Percentiles rank a stretch among this genome's conserved stretches.
phyloP scores from a whole-genome alignment of 768 basidiomycete species.

The Xerocomellus intermedius region DNA sequence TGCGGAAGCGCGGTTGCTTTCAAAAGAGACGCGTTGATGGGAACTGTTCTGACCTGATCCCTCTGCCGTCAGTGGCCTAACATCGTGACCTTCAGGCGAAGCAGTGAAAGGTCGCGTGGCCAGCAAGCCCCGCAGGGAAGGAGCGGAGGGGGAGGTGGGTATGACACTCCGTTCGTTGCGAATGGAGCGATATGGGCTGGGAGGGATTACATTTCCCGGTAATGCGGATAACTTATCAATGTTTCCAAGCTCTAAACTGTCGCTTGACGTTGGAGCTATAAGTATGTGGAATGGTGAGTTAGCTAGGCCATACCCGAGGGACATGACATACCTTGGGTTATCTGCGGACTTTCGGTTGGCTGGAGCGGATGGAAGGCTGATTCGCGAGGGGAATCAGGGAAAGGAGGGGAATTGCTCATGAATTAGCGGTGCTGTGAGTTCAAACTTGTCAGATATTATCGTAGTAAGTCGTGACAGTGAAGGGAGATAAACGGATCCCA shows the following conservation, averaged over 20 bases:
- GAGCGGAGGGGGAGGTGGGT: constrained; percentile 43
- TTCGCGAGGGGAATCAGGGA: constrained; percentile 20
- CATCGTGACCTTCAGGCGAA: constrained; percentile 13
- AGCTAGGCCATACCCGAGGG: neutral
- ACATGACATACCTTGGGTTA: constrained; percentile 11
- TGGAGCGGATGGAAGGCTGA: constrained; percentile 6
- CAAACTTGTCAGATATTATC: constrained; percentile 1
- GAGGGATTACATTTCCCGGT: constrained; percentile 36
- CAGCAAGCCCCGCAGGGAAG: constrained; percentile 35
- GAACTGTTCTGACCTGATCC: constrained; percentile 46
- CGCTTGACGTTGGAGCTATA: constrained; percentile 8
- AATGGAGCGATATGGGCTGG: constrained; percentile 33
- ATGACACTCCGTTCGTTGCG: constrained; percentile 35
- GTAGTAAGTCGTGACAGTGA: constrained; percentile 13
- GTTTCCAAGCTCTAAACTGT: constrained; percentile 34
- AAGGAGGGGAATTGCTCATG: constrained; percentile 21
- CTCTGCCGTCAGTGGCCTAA: constrained; percentile 33
- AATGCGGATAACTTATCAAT: constrained; percentile 47
- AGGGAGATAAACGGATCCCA: neutral
- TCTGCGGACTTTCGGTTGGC: neutral
- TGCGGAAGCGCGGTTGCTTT: constrained; percentile 39
- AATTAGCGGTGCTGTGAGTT: constrained; percentile 2
- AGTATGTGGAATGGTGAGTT: neutral
- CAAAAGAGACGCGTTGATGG: constrained; percentile 53
- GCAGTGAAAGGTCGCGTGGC: constrained; percentile 20